phyloP scores from a whole-genome alignment of 495 filamentous ascomycete genomes.

The Penicillium turbatum region DNA sequence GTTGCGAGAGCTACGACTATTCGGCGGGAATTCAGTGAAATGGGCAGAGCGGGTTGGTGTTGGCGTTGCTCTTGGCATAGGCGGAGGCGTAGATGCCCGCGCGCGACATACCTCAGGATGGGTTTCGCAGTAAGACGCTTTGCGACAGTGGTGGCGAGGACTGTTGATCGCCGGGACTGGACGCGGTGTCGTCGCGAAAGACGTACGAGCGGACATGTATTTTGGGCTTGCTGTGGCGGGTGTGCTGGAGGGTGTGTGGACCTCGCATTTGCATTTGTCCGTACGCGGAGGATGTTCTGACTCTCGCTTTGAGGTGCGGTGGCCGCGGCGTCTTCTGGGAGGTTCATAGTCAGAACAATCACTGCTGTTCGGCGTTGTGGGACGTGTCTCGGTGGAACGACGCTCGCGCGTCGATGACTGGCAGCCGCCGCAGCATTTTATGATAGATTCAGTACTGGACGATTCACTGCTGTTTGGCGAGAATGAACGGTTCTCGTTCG shows the following conservation, averaged over 20 bases:
- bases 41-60: neutral
- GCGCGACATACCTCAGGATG: neutral
- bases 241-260: neutral
- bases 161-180: neutral
- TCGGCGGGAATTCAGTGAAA: neutral
- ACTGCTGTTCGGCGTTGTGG: neutral
- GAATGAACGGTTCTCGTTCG: neutral
- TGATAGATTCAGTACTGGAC: neutral
- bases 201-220: neutral
- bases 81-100: neutral
- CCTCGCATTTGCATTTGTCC: neutral
- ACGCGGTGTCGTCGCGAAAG: neutral
- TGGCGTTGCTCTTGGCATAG: neutral
- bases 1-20: neutral
- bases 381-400: neutral
- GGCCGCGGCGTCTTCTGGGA: neutral
- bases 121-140: neutral
- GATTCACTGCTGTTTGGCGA: neutral
- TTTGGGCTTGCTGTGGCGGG: neutral
- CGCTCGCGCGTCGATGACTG: neutral
- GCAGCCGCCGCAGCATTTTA: neutral
- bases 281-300: neutral
- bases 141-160: neutral
- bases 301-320: neutral
- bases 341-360: neutral